Conservation (phyloP, 495 filamentous ascomycete genomes). For the Xylaria intraflava region DNA sequence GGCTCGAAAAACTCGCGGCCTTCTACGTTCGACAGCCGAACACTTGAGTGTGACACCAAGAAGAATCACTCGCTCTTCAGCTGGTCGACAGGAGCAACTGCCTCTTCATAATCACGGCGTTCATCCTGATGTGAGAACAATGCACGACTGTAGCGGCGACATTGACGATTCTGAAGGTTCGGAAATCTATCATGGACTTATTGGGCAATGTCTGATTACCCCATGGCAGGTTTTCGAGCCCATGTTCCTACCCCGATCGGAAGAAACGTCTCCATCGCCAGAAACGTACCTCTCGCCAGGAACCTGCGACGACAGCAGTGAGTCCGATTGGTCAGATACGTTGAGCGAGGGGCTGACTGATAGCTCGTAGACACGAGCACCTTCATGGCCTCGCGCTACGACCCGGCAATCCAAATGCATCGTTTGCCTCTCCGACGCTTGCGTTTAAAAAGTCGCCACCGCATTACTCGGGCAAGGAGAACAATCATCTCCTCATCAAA, state of each 20-base stretch:
- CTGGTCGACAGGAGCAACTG: slow-evolving; percentile 12
- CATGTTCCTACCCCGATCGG: slow-evolving; percentile 5
- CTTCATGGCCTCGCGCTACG: slow-evolving; percentile 21
- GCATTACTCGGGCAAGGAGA: slow-evolving; percentile 18
- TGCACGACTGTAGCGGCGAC: slow-evolving; percentile 4
- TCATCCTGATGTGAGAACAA: slow-evolving; percentile 1
- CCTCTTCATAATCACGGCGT: slow-evolving; percentile 21
- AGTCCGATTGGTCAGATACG: slow-evolving; percentile 12
- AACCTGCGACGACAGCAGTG: slow-evolving; percentile 20
- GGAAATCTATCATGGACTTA: slow-evolving; percentile 4
- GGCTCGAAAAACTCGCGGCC: neutral
- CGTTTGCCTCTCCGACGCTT: slow-evolving; percentile 17
- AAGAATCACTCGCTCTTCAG: slow-evolving; percentile 14
- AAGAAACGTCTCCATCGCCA: neutral
- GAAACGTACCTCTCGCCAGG: neutral
- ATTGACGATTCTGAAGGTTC: slow-evolving; percentile 15
- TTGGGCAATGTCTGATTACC: slow-evolving; percentile 17
- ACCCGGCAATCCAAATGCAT: slow-evolving; percentile 24
- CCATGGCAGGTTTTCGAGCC: slow-evolving; percentile 14
- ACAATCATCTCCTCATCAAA: slow-evolving; percentile 14
- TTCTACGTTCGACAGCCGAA: neutral
- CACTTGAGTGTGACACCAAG: neutral
- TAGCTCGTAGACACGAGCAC: slow-evolving; percentile 17
- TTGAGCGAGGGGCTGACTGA: slow-evolving; percentile 8
- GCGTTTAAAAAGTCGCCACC: slow-evolving; percentile 14